Conservation (phyloP, 1,284 basidiomycete species). For the Hemileia vastatrix region DNA sequence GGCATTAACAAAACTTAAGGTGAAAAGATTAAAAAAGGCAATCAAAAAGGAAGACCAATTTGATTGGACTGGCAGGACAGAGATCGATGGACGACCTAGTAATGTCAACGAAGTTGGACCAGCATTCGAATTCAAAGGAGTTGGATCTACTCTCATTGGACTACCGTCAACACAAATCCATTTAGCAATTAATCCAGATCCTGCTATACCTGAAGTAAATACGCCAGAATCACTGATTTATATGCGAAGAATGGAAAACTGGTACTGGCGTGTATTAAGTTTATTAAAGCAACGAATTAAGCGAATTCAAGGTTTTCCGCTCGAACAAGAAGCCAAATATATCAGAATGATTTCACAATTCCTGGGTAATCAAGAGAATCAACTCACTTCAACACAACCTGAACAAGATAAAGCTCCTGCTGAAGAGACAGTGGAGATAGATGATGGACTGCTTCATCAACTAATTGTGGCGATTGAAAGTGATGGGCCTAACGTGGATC, state of each 20-base stretch:
- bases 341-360: conserved; percentile 28
- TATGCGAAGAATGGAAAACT: conserved; percentile 63
- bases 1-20: conserved; percentile 64
- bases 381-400: not conserved
- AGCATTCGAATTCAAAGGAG: conserved; percentile 61
- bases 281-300: conserved; percentile 49
- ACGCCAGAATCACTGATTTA: conserved; percentile 50
- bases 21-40: conserved; percentile 69
- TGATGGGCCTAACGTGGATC: conserved; percentile 48
- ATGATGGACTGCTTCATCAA: conserved; percentile 47
- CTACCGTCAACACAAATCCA: conserved; percentile 29
- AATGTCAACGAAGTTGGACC: conserved; percentile 46
- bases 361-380: conserved; percentile 26
- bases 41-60: conserved; percentile 64
- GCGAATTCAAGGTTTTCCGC: conserved; percentile 28
- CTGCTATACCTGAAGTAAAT: conserved; percentile 47
- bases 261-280: conserved; percentile 68
- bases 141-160: conserved; percentile 48
- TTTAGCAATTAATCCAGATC: conserved; percentile 47
- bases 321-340: conserved; percentile 32
- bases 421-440: conserved; percentile 2
- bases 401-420: not conserved
- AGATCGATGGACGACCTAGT: conserved; percentile 53
- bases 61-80: conserved; percentile 80
- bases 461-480: conserved; percentile 63